Percentiles rank a stretch among this genome's conserved stretches.
Conservation (phyloP, 805 yeast species). For the Zygotorulaspora florentina region DNA sequence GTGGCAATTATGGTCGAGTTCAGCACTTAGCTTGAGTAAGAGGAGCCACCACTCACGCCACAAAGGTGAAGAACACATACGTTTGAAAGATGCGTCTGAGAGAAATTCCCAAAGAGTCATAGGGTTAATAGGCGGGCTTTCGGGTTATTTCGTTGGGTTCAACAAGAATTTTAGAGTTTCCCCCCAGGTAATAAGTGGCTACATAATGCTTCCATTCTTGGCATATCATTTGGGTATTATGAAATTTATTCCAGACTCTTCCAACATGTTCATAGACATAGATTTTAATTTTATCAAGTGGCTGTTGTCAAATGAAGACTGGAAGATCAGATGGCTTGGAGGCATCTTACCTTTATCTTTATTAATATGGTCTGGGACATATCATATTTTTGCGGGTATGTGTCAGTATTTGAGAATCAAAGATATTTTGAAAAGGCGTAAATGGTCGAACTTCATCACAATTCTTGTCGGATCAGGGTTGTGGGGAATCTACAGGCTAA, state of each 20-base stretch:
- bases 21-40: not conserved
- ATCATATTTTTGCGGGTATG: slow-evolving; percentile 25
- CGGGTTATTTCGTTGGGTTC: slow-evolving; percentile 26
- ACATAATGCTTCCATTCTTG: slow-evolving; percentile 18
- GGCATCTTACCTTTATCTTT: slow-evolving; percentile 23
- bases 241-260: slow-evolving; percentile 19
- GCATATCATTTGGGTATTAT: slow-evolving; percentile 21
- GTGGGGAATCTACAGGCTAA: slow-evolving; percentile 18
- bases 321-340: slow-evolving; percentile 18
- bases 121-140: slow-evolving; percentile 26
- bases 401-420: slow-evolving; percentile 20
- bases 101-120: slow-evolving; percentile 20
- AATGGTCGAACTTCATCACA: slow-evolving; percentile 18
- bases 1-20: slow-evolving; percentile 10
- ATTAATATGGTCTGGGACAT: slow-evolving; percentile 22
- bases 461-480: slow-evolving; percentile 15
- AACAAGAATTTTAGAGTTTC: slow-evolving; percentile 15
- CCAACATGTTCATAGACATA: slow-evolving; percentile 11
- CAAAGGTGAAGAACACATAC: slow-evolving; percentile 6
- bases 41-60: slow-evolving; percentile 3
- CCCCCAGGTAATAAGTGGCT: slow-evolving; percentile 27
- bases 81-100: slow-evolving; percentile 13
- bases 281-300: slow-evolving; percentile 26
- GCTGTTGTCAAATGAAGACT: slow-evolving; percentile 21
- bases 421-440: slow-evolving; percentile 18